Base-by-base conservation (phyloP, 2,329 filamentous ascomycete genomes). In the Aspergillus uvarum region DNA sequence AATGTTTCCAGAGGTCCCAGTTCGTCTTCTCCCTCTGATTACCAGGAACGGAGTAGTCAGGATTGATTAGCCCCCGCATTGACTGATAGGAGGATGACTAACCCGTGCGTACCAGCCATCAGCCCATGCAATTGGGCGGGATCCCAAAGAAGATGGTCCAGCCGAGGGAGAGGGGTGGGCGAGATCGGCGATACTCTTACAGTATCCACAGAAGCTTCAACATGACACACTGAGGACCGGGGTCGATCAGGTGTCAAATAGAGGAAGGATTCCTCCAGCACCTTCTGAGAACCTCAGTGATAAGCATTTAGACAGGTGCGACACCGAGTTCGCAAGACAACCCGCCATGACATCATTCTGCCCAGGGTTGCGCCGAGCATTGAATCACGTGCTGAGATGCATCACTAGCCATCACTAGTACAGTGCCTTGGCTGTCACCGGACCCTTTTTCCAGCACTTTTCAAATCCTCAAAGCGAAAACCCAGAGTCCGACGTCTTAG, bases 71-170 rank as follows among this genome's bases (percentile, higher is more conserved):
- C 6, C 38, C 38, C 38, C 38, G 38, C 38, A 44, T 44, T 16
- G 14, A 44, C 38, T 8, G 38, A 44, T 44, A 19, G 38, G 3
- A 7, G 38, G 6, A 19, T 44, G 38, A 54, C 38, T 47, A 47
- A 54, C 10, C 26, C 26, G 26, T 29, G 7, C 26, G 26, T 8
- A 29, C 35, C 16, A 22, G 14, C 21, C 42, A 29, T 6, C 24
- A 29, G 24, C 38, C 38, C n/a, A 54, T 54, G 16, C 44, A 14
- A 29, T 22, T 14, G 1, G 38, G 26, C 26, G 22, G 14, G 12
- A 12, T 31, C 50, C 52, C 52, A 47, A 54, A 54, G 38, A 47
- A 54, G 52, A 16, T 54, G 52, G 52, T 54, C 38, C 52, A 54
- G 52, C 52, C 52, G 52, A 54, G 14, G 31, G 24, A 19, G 31